Base-by-base conservation (phyloP, 352 stramenopile genomes). In the Phytophthora fragariae region DNA sequence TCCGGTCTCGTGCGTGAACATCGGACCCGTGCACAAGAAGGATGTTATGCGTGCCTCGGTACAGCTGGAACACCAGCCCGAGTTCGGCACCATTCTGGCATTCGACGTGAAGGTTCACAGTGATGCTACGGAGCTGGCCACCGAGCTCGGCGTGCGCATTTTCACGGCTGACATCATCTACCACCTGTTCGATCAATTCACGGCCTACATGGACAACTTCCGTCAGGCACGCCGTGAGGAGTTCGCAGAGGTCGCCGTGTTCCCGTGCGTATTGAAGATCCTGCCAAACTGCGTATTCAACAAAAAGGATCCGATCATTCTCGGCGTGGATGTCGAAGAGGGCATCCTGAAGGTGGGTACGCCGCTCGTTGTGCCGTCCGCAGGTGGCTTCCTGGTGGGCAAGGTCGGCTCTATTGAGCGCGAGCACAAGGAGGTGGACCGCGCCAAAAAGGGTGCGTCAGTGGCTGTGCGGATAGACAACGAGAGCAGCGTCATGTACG, bases 111-210 rank as follows among this genome's bases (percentile, higher is more conserved):
- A 98, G 66, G 94, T 99, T 27, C 95, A 99, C 76, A 89, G 76
- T 55, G 98, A 99, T 55, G 98, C 98, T 5, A 87, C 83, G 49
- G 89, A 97, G 77, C 74, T 97, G 63, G 85, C 96, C 7, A 73
- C 96, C 53, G 95, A 99, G 58, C 90, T 98, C 49, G 94, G 96
- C 67, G 97, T 99, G 54, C 87, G 94, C 47, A 99, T 99, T 77
- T 99, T 99, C 86, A 99, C 97, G 17, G 98, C 98, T 33, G 98
- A 99, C 74, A 99, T 99, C 75, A 99, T 99, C 83, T 99, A 99
- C 85, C 98, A 99, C 86, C 85, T 99, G 57, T 99, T 99, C 75
- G 97, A 99, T 82, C 97, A 99, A 76, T 99, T 99, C 81, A 99
- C 96, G 50, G 84, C 91, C 10, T 99, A 99, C 83, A 98, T 99